Percentiles rank a stretch among this genome's conserved stretches.
Evolutionary conservation across 495 filamentous ascomycete genomes (phyloP).

Genomic region (Aspergillus bertholletiae): DNA sequence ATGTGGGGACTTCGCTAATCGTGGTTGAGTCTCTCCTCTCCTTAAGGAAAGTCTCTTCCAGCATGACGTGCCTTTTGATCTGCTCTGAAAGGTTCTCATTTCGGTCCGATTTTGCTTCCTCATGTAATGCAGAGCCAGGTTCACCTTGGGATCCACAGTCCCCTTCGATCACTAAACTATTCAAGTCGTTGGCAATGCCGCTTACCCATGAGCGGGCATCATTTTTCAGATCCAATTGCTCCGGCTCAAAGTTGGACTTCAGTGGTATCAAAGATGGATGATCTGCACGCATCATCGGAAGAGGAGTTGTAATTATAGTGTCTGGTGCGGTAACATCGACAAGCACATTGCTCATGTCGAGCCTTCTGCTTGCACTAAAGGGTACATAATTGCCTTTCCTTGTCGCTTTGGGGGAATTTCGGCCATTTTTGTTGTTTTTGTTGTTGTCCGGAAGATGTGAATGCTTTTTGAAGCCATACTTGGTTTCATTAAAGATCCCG

Average conservation of each 20-base stretch:
- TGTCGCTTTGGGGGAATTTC: background rate
- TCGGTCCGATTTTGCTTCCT: background rate
- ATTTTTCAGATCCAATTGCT: background rate
- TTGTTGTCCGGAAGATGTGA: background rate
- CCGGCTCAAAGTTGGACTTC: background rate
- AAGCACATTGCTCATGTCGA: conserved; percentile 3
- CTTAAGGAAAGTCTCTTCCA: conserved; percentile 1
- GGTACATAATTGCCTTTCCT: background rate
- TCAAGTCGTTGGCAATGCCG: background rate
- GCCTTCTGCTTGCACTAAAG: background rate
- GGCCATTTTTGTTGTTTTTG: no score
- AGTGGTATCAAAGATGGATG: conserved; percentile 5
- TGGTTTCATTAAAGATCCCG: conserved; percentile 10
- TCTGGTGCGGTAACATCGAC: conserved; percentile 11
- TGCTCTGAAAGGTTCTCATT: background rate
- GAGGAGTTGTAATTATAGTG: background rate
- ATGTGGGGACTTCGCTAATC: background rate
- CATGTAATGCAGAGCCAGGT: background rate
- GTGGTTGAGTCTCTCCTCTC: background rate
- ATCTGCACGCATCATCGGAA: conserved; percentile 5
- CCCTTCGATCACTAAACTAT: background rate
- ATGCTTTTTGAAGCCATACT: conserved; percentile 10
- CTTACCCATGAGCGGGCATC: background rate
- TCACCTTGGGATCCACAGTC: background rate
- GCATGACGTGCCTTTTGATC: background rate